phyloP scores from a whole-genome alignment of 257 asterid species.

The Voacanga thouarsii region DNA sequence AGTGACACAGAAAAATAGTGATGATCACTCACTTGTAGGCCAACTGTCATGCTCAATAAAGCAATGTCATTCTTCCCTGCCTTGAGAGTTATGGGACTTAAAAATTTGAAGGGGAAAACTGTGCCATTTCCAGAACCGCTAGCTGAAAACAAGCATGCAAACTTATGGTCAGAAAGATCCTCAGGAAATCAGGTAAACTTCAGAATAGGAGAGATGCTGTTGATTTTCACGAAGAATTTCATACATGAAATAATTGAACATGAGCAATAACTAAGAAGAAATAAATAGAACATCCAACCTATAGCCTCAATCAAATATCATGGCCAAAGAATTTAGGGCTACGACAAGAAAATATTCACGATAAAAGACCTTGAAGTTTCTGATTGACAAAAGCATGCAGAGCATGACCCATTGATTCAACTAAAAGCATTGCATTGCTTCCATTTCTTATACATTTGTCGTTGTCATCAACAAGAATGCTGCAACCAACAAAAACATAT shows the following conservation, averaged over 20 bases:
- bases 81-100: conserved; percentile 54
- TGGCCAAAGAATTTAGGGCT: not conserved
- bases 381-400: conserved; percentile 78
- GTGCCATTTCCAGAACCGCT: conserved; percentile 83
- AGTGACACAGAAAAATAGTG: not conserved
- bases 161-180: conserved; percentile 7
- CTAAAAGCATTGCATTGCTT: conserved; percentile 50
- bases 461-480: conserved; percentile 52
- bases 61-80: conserved; percentile 79
- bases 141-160: conserved; percentile 46
- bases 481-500: conserved; percentile 31
- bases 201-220: not conserved
- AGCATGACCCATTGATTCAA: conserved; percentile 90
- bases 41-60: conserved; percentile 79
- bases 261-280: not conserved
- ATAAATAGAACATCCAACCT: not conserved
- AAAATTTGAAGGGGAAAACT: conserved; percentile 49
- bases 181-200: conserved; percentile 6
- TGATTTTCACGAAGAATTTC: not conserved
- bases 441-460: conserved; percentile 55
- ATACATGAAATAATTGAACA: not conserved
- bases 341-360: conserved; percentile 6
- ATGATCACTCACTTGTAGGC: conserved; percentile 55
- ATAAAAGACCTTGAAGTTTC: conserved; percentile 64
- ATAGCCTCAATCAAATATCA: not conserved